Base-by-base conservation (phyloP, 31 red algal species). In the Endocladia muricata region DNA sequence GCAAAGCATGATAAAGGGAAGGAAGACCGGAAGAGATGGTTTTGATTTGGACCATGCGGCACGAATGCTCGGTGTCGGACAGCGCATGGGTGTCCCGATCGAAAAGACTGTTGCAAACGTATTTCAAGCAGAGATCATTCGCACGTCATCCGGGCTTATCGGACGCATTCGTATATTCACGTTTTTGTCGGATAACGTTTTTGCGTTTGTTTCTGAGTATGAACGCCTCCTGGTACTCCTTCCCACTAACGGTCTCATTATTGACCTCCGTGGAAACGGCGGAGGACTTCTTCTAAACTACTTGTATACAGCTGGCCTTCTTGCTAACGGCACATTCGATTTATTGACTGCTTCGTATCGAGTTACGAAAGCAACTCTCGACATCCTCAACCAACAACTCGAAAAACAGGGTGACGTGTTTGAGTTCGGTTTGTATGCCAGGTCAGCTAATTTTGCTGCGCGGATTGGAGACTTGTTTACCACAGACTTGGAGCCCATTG, bases 101-200 rank as follows among this genome's bases (percentile, higher is more conserved):
- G 31, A 43, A 21, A 8, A 4, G 21, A n/a, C 35, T 19, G 43
- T 72, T n/a, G 17, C 0, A n/a, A 19, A n/a, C 25, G 25, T 48
- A 22, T 21, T 72, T n/a, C n/a, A 23, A 13, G 68, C 39, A 31
- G 68, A 72, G 1, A 72, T 72, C 40, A 43, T 72, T n/a, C 17
- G 35, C 40, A 72, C 68, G 21, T 9, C 23, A 6, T 47, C 21
- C n/a, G 68, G 68, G 41, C 36, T n/a, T 4, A 43, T 72, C n/a
- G 68, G 68, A 31, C 68, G 68, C 35, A 22, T 72, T 23, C 7
- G 0, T 37, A 22, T 72, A n/a, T 48, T 42, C n/a, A 23, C 7
- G 35, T 72, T 72, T 48, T 3, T 6, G n/a, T 21, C 37, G 8
- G 68, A 42, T 13, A 19, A 22, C 13, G 25, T 48, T 72, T 42